Conservation (phyloP, 2,329 filamentous ascomycete species). For the Chalaropsis thielavioides region DNA sequence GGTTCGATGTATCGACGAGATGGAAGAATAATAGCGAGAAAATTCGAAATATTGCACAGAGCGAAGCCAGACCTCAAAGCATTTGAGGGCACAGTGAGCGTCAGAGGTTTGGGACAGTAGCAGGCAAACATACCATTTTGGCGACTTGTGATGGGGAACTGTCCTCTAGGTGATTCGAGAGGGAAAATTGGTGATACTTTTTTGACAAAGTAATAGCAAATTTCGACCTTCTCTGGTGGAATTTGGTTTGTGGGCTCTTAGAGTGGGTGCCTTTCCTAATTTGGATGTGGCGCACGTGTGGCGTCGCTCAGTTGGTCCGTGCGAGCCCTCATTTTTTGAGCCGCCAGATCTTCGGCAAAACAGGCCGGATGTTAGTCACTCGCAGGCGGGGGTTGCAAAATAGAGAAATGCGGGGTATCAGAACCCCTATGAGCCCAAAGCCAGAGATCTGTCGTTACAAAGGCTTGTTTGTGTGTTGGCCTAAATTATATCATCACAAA, state of each 20-base stretch:
- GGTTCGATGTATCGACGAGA: conserved; percentile 1
- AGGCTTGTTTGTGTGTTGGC: background rate
- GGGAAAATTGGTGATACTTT: conserved; percentile 25
- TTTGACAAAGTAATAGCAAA: conserved; percentile 23
- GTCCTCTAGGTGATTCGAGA: conserved; percentile 32
- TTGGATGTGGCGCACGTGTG: conserved; percentile 21
- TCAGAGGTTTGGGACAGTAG: conserved; percentile 17
- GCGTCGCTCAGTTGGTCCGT: conserved; percentile 15
- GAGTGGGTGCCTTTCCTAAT: conserved; percentile 28
- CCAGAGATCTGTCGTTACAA: background rate
- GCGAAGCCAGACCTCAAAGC: conserved; percentile 4
- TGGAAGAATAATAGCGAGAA: background rate
- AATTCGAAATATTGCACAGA: background rate
- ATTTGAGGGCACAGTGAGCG: background rate
- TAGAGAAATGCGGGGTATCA: background rate
- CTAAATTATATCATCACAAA: no score
- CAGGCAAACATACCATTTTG: conserved; percentile 33
- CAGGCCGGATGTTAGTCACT: background rate
- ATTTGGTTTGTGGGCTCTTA: conserved; percentile 33
- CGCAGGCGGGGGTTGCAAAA: background rate
- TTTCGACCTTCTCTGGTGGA: conserved; percentile 31
- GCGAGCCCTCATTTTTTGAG: conserved; percentile 16
- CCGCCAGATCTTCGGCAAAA: conserved; percentile 7
- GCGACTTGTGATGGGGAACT: conserved; percentile 30
- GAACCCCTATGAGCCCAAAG: background rate